phyloP scores from a whole-genome alignment of 2,329 filamentous ascomycete species.

The Pyrenochaeta sp. region DNA sequence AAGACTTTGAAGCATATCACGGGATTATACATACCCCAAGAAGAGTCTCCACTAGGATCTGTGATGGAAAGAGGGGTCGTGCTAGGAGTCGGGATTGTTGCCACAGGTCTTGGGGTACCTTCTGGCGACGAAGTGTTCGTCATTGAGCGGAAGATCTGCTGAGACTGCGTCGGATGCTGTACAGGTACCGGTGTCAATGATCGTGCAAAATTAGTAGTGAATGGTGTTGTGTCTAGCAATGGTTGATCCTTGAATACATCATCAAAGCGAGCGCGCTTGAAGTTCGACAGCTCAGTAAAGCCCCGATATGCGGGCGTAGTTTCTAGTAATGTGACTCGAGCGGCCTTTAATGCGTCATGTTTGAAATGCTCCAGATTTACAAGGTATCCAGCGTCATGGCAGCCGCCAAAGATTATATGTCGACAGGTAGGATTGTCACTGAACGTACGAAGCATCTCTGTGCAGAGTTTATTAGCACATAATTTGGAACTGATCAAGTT shows the following conservation, averaged over 20 bases:
- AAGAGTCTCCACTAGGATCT: constrained; percentile 25
- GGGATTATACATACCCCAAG: constrained; percentile 24
- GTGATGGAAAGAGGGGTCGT: constrained; percentile 29
- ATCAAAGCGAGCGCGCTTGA: constrained; percentile 51
- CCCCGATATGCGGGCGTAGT: constrained; percentile 52
- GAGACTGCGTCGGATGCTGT: constrained; percentile 18
- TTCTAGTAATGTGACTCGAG: constrained; percentile 57
- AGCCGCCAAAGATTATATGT: constrained; percentile 59
- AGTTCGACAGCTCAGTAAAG: constrained; percentile 52
- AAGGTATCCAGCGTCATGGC: constrained; percentile 58
- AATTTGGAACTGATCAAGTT: background rate
- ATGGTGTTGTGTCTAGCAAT: too few species aligned
- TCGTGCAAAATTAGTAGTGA: too few species aligned
- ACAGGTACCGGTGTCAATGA: background rate
- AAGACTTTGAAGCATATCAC: background rate
- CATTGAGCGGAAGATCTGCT: constrained; percentile 16
- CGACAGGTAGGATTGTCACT: constrained; percentile 57
- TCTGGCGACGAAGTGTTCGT: constrained; percentile 21
- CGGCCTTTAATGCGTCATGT: constrained; percentile 47
- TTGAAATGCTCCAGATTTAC: constrained; percentile 57
- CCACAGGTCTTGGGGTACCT: constrained; percentile 17
- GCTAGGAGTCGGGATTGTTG: constrained; percentile 25
- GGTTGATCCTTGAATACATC: constrained; percentile 53
- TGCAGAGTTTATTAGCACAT: constrained; percentile 10
- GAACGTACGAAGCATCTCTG: constrained; percentile 57